A percentile compares a stretch with the other conserved stretches of the same genome.
Conservation (phyloP, 495 filamentous ascomycete species). For the Pseudoneurospora amorphoporcata region DNA sequence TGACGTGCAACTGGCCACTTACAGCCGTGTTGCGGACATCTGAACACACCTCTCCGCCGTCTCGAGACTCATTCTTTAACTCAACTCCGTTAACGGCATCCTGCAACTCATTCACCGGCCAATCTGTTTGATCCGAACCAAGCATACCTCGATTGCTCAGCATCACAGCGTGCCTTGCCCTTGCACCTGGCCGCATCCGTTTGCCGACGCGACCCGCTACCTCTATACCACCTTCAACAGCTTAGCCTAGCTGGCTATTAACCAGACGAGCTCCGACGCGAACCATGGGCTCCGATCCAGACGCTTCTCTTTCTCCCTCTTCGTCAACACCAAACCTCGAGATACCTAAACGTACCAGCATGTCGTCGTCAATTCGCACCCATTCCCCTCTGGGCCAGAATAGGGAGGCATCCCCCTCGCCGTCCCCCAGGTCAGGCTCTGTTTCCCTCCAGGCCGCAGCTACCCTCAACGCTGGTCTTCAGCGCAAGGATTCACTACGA, state of each 20-base stretch:
- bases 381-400: slow-evolving; percentile 19
- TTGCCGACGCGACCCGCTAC: neutral
- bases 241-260: neutral
- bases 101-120: neutral
- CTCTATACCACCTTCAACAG: neutral
- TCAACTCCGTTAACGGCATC: neutral
- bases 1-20: slow-evolving; percentile 6
- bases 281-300: neutral
- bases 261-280: neutral
- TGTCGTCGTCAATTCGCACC: slow-evolving; percentile 34
- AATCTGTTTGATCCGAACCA: neutral
- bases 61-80: neutral
- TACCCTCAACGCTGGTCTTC: slow-evolving; percentile 59
- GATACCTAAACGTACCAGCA: slow-evolving; percentile 4
- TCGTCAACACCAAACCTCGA: slow-evolving; percentile 10
- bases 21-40: neutral
- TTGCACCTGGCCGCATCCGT: neutral
- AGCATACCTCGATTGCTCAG: neutral
- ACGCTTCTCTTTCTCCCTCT: slow-evolving; percentile 7
- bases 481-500: slow-evolving; percentile 48
- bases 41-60: neutral
- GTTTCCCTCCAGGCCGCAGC: slow-evolving; percentile 57
- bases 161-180: neutral
- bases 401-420: slow-evolving; percentile 34
- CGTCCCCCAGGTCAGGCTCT: slow-evolving; percentile 49